phyloP scores from a whole-genome alignment of 768 basidiomycete species.

The Mycena rebaudengoi region DNA sequence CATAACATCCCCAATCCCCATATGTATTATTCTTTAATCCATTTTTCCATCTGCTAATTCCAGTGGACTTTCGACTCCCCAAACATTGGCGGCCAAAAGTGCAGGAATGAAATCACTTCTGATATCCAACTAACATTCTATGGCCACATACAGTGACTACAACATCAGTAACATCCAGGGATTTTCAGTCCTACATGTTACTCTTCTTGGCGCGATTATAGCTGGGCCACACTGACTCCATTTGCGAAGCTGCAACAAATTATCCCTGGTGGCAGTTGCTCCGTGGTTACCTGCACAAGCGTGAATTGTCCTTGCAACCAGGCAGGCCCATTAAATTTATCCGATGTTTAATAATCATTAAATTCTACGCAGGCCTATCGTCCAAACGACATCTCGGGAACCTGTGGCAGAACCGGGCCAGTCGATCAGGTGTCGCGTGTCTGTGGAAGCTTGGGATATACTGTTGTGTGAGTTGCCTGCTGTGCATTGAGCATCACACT shows the following conservation, averaged over 20 bases:
- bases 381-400: conserved; percentile 5
- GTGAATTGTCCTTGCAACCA: background rate
- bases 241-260: background rate
- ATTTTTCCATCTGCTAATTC: background rate
- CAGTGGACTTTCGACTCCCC: conserved; percentile 5
- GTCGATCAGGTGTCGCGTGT: conserved; percentile 3
- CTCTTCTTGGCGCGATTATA: background rate
- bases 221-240: background rate
- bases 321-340: background rate
- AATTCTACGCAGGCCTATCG: background rate
- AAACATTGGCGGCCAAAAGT: conserved; percentile 9
- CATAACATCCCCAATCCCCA: background rate
- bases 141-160: background rate
- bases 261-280: background rate
- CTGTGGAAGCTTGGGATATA: background rate
- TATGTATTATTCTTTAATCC: background rate
- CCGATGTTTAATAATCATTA: background rate
- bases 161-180: conserved; percentile 16
- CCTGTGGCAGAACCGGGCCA: conserved; percentile 9
- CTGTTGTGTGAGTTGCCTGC: conserved; percentile 4
- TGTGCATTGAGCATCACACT: too few species aligned
- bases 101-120: background rate
- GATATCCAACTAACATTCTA: background rate
- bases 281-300: background rate
- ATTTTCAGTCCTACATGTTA: background rate